Base-by-base conservation (phyloP, 176 grass and related monocot genomes). In the Zizania latifolia region DNA sequence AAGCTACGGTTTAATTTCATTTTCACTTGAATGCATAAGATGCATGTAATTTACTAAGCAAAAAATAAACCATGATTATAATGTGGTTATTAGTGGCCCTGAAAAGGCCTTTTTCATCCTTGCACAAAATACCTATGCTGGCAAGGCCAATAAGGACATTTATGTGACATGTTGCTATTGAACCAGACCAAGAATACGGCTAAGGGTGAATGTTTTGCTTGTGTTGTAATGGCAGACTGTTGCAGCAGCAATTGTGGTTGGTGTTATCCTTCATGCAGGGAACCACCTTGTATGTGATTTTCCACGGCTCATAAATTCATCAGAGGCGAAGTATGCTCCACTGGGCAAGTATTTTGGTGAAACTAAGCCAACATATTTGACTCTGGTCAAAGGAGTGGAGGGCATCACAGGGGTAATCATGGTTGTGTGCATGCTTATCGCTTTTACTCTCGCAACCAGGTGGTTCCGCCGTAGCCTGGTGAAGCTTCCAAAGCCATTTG, bases 401-500 rank as follows among this genome's bases (percentile, higher is more conserved):
- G 94, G 94, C 35, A 55, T 97, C 71, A 93, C 94, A 15, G 94
- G 94, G n/a, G 39, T 97, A 70, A 81, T 93, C 72, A 97, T 97
- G 94, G 75, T 97, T 55, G 54, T 97, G n/a, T 90, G 85, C 75
- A 93, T 97, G 88, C 45, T 74, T 33, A 82, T 97, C 2, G 81
- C 91, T 40, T 97, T 97, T 88, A 93, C 90, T 80, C 86, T 97
- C 34, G 94, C 94, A 45, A 92, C 91, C n/a, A 85, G 89, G 74
- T 93, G 94, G 94, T 97, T 97, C 74, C 86, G 94, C 39, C 83
- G 91, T 86, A 97, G 89, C 80, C 65, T 93, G 26, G 81, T 91
- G 57, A 86, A 91, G 75, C 79, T 97, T 77, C 94, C 94, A 15
- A 93, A 74, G 81, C 94, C 94, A 68, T 89, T 97, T 79, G 91